Percentiles rank a stretch among this genome's conserved stretches.
Conservation (phyloP, 768 basidiomycete species). For the Lactarius hengduanensis region DNA sequence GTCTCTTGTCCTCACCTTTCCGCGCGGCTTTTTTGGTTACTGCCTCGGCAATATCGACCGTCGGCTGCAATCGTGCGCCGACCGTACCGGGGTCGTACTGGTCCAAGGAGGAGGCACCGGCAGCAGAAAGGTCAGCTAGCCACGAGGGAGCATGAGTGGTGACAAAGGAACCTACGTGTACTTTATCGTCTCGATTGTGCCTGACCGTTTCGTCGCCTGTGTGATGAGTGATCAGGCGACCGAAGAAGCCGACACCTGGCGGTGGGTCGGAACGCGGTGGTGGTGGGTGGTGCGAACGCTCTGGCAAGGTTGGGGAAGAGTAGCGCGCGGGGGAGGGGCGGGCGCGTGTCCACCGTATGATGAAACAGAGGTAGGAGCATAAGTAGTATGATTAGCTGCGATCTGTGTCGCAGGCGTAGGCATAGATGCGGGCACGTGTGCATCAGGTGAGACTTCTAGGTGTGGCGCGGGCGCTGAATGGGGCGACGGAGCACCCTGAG, state of each 20-base stretch:
- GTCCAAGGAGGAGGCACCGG: neutral
- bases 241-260: neutral
- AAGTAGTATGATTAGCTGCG: neutral
- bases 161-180: neutral
- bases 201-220: neutral
- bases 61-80: slow-evolving; percentile 6
- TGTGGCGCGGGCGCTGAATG: neutral
- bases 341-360: neutral
- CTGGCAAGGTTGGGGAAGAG: neutral
- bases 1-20: slow-evolving; percentile 11
- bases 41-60: neutral
- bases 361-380: neutral
- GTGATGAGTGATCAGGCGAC: neutral
- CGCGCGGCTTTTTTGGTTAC: neutral
- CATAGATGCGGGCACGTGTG: neutral
- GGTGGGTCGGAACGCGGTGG: neutral
- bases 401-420: neutral
- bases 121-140: neutral
- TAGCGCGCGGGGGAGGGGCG: slow-evolving; percentile 11
- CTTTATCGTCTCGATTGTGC: neutral
- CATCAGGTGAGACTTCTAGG: neutral
- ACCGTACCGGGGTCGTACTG: slow-evolving; percentile 9
- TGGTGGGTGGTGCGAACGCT: neutral
- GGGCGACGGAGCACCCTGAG: neutral
- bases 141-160: neutral